Percentiles rank a stretch among this genome's conserved stretches.
phyloP scores from a whole-genome alignment of 1,284 basidiomycete genomes.

The Ustilago shanxiensis region DNA sequence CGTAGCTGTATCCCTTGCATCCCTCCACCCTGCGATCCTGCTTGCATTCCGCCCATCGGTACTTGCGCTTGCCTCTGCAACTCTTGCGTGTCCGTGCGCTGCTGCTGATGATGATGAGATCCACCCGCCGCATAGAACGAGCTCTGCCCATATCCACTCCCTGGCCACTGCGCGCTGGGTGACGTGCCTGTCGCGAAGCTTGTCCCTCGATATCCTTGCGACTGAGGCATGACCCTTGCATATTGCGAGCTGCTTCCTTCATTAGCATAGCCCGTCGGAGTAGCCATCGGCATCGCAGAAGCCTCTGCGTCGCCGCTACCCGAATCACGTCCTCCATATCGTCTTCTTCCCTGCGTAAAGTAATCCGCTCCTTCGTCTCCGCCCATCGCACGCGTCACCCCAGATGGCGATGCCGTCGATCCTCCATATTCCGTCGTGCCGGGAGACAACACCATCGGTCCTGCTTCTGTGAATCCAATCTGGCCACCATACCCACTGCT shows the following conservation, averaged over 20 bases:
- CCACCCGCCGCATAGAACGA: neutral
- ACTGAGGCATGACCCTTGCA: constrained; percentile 4
- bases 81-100: constrained; percentile 4
- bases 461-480: constrained; percentile 2
- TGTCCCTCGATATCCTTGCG: constrained; percentile 4
- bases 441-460: constrained; percentile 9
- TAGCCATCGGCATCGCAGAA: neutral
- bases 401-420: constrained; percentile 20
- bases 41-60: constrained; percentile 6
- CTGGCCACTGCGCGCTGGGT: constrained; percentile 16
- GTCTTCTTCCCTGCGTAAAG: constrained; percentile 23
- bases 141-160: constrained; percentile 4
- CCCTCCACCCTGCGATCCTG: neutral
- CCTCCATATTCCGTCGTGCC: constrained; percentile 20
- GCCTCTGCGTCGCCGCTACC: constrained; percentile 12
- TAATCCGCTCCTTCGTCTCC: constrained; percentile 27
- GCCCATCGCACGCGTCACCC: constrained; percentile 10
- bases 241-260: constrained; percentile 3
- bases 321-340: constrained; percentile 13
- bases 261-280: neutral
- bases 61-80: constrained; percentile 8
- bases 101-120: neutral
- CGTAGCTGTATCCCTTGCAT: constrained; percentile 21
- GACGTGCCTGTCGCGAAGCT: constrained; percentile 2
- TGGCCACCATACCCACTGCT: neutral